These are phyloP conservation scores for Lactarius hatsudake DNA, from an alignment of 768 basidiomycete species.

Conservation along the genomic window DNA sequence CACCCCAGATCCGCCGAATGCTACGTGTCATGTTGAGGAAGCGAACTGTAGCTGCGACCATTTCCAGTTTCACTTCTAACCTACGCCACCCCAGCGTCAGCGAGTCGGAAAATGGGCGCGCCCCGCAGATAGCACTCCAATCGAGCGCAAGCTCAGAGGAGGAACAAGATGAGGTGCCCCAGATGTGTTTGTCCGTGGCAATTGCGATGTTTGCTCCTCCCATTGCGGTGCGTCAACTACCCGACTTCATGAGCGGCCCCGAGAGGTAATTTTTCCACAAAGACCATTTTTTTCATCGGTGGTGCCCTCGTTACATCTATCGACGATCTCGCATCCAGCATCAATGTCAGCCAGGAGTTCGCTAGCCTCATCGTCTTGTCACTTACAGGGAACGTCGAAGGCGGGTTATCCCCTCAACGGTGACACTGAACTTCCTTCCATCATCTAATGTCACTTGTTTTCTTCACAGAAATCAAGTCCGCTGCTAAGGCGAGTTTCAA, in stretches of 20 bases:
- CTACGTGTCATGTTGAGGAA: not conserved
- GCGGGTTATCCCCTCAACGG: conserved; percentile 30
- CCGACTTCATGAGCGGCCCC: not conserved
- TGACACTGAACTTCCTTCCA: no score
- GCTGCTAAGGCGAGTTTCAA: no score
- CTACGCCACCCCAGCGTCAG: not conserved
- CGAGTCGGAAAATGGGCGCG: conserved; percentile 18
- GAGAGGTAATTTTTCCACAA: not conserved
- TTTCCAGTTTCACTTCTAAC: not conserved
- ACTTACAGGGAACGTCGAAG: conserved; percentile 86
- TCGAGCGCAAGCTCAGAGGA: conserved; percentile 8
- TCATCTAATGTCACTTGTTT: no score
- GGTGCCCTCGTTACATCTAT: conserved; percentile 78
- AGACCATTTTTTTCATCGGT: conserved; percentile 52
- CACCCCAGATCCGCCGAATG: not conserved
- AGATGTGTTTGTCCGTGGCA: conserved; percentile 37
- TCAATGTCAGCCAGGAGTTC: conserved; percentile 52
- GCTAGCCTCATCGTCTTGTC: conserved; percentile 78
- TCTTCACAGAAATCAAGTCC: no score
- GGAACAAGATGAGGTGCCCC: conserved; percentile 34
- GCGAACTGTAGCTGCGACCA: not conserved
- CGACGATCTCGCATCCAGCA: conserved; percentile 56
- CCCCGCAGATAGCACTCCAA: no score
- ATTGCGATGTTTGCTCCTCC: conserved; percentile 36
- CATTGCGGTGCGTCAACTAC: conserved; percentile 38